Evolutionary conservation across 2,329 filamentous ascomycete species (phyloP).

Genomic region (Microdochium paspali): DNA sequence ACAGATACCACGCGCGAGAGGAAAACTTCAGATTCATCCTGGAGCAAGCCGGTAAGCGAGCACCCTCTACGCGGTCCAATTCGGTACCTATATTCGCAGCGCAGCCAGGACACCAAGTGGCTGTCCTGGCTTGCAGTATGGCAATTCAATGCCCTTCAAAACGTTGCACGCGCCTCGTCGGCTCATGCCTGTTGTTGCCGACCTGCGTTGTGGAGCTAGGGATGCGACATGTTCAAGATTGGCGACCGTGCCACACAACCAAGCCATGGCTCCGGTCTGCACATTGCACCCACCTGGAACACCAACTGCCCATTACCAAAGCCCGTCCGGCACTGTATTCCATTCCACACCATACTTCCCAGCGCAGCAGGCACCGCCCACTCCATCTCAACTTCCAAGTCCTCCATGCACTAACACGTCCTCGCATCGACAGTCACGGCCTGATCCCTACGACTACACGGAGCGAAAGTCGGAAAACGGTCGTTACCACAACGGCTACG

Average conservation of each 20-base stretch:
- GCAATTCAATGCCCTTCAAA: background rate
- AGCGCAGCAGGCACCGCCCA: conserved; percentile 2
- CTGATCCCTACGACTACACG: conserved; percentile 42
- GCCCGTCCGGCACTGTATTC: background rate
- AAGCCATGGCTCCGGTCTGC: background rate
- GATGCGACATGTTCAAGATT: background rate
- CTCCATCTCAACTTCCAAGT: conserved; percentile 6
- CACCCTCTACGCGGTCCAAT: conserved; percentile 3
- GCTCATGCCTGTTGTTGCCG: background rate
- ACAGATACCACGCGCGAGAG: conserved; percentile 31
- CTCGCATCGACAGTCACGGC: conserved; percentile 23
- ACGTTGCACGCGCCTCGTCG: background rate
- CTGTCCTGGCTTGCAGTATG: background rate
- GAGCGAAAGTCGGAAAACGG: conserved; percentile 26
- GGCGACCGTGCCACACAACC: background rate
- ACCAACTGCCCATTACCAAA: background rate
- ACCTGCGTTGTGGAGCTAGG: background rate
- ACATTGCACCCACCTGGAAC: background rate
- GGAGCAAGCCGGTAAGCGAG: conserved; percentile 18
- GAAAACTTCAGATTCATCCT: conserved; percentile 23
- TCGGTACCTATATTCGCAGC: background rate
- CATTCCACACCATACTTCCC: background rate
- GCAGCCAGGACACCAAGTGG: background rate
- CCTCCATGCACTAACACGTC: conserved; percentile 6
- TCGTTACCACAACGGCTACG: conserved; percentile 23